Base-by-base conservation (phyloP, 805 yeast genomes). In the Ogataea angusta region DNA sequence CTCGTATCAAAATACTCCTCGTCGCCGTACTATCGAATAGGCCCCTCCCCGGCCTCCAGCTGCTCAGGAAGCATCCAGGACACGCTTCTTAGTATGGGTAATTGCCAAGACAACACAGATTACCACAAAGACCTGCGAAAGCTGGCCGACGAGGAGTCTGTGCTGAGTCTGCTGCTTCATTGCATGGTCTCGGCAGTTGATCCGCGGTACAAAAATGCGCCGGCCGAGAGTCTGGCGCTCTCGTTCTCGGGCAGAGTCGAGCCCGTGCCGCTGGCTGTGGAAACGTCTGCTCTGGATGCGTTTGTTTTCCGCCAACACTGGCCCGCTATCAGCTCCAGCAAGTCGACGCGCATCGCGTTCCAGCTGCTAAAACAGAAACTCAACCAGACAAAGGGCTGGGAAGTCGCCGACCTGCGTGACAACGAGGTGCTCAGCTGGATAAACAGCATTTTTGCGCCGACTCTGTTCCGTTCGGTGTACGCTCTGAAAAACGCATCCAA, bases 381-480 rank as follows among this genome's bases (percentile, higher is more conserved):
- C 7, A 43, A 48, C 29, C 53, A 56, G 22, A 39, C 22, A 1
- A 35, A 46, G 12, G 41, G 45, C 2, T 59, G 62, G 62, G 25
- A 43, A 2, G 12, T 40, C 9, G 43, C 40, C 6, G 53, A 51
- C 16, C 31, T 52, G 24, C 35, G 47, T 2, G 56, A 54, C 37
- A 45, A 44, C 16, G 39, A 50, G 22, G 42, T 59, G 7, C 27
- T 59, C 3, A 32, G 36, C 12, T 62, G 64, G 62, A 36, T 60
- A 5, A 43, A 57, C 14, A 59, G 64, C n/a, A 22, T 62, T 6
- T 46, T 62, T 27, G 54, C 56, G 22, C 47, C 57, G 2, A 32
- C 53, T 2, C 24, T 54, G 5, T 27, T 46, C 5, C 36, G 38
- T 6, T 41, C 62, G 9, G 34, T 60, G 2, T 32, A 42, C 10